A percentile compares a stretch with the other conserved stretches of the same genome.
phyloP scores from a whole-genome alignment of 2,329 filamentous ascomycete genomes.

The Botrytis aclada region DNA sequence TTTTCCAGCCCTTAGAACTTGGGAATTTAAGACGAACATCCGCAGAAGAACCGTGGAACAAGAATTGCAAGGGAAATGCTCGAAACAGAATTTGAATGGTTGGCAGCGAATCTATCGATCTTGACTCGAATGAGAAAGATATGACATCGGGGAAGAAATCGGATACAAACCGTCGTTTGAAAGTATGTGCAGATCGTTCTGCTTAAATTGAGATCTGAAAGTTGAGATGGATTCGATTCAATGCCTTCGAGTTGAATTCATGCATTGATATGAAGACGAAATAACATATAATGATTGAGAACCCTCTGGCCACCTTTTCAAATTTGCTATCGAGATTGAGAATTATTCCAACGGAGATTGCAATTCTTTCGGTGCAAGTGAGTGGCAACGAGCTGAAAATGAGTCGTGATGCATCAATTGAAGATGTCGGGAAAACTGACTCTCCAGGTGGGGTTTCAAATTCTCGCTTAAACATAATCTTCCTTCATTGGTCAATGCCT shows the following conservation, averaged over 20 bases:
- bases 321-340: neutral
- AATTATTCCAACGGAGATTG: conserved; percentile 5
- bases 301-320: neutral
- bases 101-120: neutral
- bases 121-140: neutral
- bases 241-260: conserved; percentile 6
- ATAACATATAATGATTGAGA: conserved; percentile 11
- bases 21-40: neutral
- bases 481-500: neutral
- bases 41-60: conserved; percentile 9
- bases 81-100: neutral
- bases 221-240: neutral
- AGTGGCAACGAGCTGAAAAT: neutral
- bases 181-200: neutral
- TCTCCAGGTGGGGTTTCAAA: neutral
- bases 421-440: neutral
- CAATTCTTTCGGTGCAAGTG: neutral
- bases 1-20: neutral
- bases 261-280: conserved; percentile 8
- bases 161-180: neutral
- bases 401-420: conserved; percentile 9
- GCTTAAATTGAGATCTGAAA: neutral
- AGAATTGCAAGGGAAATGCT: conserved; percentile 10
- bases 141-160: neutral
- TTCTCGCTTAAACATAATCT: conserved; percentile 10